phyloP scores from a whole-genome alignment of 2,329 filamentous ascomycete genomes.

The Pseudogymnoascus sp. region DNA sequence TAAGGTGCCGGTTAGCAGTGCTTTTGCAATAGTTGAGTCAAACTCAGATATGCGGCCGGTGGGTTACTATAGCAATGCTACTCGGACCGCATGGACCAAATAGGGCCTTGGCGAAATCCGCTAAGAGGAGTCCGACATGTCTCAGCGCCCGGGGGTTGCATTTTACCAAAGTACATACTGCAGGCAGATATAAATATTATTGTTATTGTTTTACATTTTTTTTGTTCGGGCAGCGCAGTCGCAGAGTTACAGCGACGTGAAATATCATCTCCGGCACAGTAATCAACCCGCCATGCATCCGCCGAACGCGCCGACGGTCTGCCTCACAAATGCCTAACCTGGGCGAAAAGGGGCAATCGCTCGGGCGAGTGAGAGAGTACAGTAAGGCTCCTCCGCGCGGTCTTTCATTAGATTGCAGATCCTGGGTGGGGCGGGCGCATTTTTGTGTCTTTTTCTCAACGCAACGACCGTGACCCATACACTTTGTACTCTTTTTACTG shows the following conservation, averaged over 20 bases:
- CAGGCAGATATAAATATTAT: slow-evolving; percentile 9
- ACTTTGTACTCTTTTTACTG: background rate
- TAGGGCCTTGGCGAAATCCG: background rate
- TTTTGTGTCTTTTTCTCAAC: slow-evolving; percentile 6
- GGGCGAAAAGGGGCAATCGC: slow-evolving; percentile 1
- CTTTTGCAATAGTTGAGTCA: background rate
- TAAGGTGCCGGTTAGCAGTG: background rate
- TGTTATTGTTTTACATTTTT: slow-evolving; percentile 10
- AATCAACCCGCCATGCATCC: background rate
- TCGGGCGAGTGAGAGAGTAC: slow-evolving; percentile 10
- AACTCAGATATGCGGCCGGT: background rate
- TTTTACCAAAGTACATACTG: background rate
- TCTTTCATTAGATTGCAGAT: slow-evolving; percentile 8
- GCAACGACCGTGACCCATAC: slow-evolving; percentile 7
- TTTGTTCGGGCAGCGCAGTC: background rate
- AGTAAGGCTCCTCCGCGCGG: slow-evolving; percentile 7
- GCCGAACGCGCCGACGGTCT: background rate
- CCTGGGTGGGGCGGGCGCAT: slow-evolving; percentile 2
- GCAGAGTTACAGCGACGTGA: background rate
- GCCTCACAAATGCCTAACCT: background rate
- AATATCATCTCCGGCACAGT: background rate
- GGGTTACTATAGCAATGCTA: slow-evolving; percentile 5
- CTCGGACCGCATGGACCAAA: slow-evolving; percentile 6
- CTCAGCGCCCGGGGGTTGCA: slow-evolving; percentile 2
- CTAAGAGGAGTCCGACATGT: background rate